phyloP scores from a whole-genome alignment of 2,329 filamentous ascomycete genomes.

The Alternaria conjuncta region DNA sequence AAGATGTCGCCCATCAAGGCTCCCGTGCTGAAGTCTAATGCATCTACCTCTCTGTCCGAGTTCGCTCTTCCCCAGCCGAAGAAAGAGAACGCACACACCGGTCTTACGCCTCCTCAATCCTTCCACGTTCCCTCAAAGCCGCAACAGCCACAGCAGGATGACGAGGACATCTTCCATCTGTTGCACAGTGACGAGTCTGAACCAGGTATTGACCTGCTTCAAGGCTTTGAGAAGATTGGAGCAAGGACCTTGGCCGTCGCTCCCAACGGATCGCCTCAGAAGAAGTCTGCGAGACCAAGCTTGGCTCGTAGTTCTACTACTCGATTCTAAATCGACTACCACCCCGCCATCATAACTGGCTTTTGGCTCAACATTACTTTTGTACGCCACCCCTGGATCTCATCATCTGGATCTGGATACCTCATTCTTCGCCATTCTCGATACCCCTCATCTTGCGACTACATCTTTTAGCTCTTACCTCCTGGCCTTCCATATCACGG shows the following conservation, averaged over 20 bases:
- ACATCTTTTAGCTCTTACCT: conserved; percentile 18
- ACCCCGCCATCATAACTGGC: conserved; percentile 5
- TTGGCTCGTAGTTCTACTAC: conserved; percentile 42
- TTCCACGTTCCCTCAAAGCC: conserved; percentile 34
- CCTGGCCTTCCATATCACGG: conserved; percentile 11
- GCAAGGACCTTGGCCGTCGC: conserved; percentile 40
- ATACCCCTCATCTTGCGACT: conserved; percentile 23
- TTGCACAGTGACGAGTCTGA: conserved; percentile 66
- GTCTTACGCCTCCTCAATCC: conserved; percentile 37
- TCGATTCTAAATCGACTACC: conserved; percentile 34
- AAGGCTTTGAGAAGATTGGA: conserved; percentile 79
- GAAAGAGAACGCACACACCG: conserved; percentile 32
- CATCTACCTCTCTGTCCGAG: conserved; percentile 30
- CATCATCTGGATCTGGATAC: conserved; percentile 11
- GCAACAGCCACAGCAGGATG: conserved; percentile 44
- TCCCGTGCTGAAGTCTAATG: conserved; percentile 35
- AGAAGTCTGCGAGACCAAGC: conserved; percentile 35
- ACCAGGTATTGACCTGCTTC: conserved; percentile 72
- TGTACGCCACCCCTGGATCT: conserved; percentile 9
- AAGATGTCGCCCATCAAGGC: conserved; percentile 41
- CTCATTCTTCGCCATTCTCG: conserved; percentile 21
- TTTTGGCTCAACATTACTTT: conserved; percentile 4
- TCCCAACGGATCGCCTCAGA: conserved; percentile 45
- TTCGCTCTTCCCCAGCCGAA: conserved; percentile 22
- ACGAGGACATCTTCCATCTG: conserved; percentile 64